phyloP scores from a whole-genome alignment of 1,284 basidiomycete species.

The Cronartium ribicola region DNA sequence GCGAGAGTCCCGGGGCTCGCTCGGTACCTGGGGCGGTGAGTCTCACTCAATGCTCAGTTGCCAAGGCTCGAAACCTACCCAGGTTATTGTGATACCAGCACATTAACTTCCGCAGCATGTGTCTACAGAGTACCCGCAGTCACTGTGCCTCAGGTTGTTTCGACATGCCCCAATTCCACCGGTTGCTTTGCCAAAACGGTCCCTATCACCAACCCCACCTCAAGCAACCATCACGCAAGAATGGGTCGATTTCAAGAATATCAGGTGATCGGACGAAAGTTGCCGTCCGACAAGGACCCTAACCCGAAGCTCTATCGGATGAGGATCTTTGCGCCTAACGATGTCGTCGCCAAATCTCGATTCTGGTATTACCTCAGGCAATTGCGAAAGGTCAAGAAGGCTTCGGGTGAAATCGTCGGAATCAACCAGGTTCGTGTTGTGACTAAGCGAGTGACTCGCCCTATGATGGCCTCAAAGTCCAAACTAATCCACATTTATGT shows the following conservation, averaged over 20 bases:
- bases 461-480: no score
- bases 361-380: slow-evolving; percentile 99
- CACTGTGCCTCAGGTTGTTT: not conserved
- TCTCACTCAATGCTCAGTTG: no score
- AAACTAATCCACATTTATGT: not conserved
- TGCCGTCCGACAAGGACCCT: slow-evolving; percentile 88
- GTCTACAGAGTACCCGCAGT: not conserved
- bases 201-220: not conserved
- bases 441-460: not conserved
- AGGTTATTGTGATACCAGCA: not conserved
- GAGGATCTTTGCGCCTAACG: slow-evolving; percentile 98
- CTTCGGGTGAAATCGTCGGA: slow-evolving; percentile 96
- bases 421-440: slow-evolving; percentile 83
- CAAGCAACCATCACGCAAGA: slow-evolving; percentile 11
- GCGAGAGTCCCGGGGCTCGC: no score
- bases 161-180: slow-evolving; percentile 3
- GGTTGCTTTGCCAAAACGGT: not conserved
- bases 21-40: no score
- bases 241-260: slow-evolving; percentile 61
- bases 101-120: not conserved
- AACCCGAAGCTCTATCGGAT: slow-evolving; percentile 97
- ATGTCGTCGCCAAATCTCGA: slow-evolving; percentile 94
- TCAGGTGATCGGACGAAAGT: slow-evolving; percentile 95
- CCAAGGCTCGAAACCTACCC: not conserved
- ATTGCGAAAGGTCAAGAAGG: slow-evolving; percentile 99